phyloP scores from a whole-genome alignment of 2,329 filamentous ascomycete genomes.

The Cyanodermella asteris region DNA sequence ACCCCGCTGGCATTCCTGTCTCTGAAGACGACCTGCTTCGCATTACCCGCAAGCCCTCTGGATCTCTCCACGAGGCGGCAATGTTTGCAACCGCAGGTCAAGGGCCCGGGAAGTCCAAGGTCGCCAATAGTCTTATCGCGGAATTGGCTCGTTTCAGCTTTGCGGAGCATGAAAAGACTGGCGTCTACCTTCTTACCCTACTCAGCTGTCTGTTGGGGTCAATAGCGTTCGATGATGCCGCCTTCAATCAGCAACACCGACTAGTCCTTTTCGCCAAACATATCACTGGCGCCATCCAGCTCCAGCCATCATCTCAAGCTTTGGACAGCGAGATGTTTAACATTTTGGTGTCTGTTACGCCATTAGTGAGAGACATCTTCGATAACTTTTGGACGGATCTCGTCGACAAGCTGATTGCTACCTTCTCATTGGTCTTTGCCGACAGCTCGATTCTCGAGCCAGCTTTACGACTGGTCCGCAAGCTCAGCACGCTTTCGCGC shows the following conservation, averaged over 20 bases:
- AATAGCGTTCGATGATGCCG: too few species aligned
- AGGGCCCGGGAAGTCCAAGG: slow-evolving; percentile 27
- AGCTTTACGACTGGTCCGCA: slow-evolving; percentile 49
- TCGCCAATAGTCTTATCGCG: slow-evolving; percentile 28
- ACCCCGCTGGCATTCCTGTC: too few species aligned
- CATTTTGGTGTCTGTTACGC: slow-evolving; percentile 36
- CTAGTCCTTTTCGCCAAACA: slow-evolving; percentile 67
- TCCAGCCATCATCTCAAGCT: slow-evolving; percentile 24
- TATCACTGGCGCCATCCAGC: slow-evolving; percentile 47
- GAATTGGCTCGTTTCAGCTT: slow-evolving; percentile 37
- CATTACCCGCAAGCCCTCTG: slow-evolving; percentile 15
- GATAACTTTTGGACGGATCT: slow-evolving; percentile 64
- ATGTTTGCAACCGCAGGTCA: too few species aligned
- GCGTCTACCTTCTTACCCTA: too few species aligned
- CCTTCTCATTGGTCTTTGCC: slow-evolving; percentile 30
- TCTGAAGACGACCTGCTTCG: slow-evolving; percentile 10
- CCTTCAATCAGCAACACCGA: slow-evolving; percentile 37
- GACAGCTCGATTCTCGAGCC: slow-evolving; percentile 44
- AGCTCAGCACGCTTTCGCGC: slow-evolving; percentile 16
- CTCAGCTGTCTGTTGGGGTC: too few species aligned
- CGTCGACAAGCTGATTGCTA: slow-evolving; percentile 33
- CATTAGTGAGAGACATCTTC: slow-evolving; percentile 60
- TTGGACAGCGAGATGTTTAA: slow-evolving; percentile 19
- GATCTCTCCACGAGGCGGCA: slow-evolving; percentile 24
- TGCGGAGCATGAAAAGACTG: too few species aligned